Conservation (phyloP, 768 basidiomycete genomes). For the Pulveroboletus frians region DNA sequence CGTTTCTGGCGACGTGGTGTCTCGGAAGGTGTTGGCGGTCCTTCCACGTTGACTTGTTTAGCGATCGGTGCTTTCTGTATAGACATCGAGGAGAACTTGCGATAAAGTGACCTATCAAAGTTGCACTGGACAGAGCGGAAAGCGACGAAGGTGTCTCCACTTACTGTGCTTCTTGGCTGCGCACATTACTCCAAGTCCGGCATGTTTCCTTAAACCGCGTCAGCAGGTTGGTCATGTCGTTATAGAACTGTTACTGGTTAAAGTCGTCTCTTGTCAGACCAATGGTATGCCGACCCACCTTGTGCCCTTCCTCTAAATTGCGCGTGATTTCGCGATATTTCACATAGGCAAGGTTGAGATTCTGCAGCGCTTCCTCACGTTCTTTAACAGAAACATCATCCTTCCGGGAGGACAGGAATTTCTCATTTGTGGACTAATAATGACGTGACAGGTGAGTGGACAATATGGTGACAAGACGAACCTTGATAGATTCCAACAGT, state of each 20-base stretch:
- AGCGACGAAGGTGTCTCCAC: slow-evolving; percentile 14
- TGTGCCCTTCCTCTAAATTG: slow-evolving; percentile 85
- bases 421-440: slow-evolving; percentile 55
- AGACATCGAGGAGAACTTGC: slow-evolving; percentile 26
- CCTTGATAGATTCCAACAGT: slow-evolving; percentile 66
- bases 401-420: slow-evolving; percentile 70
- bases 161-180: slow-evolving; percentile 74
- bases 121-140: neutral
- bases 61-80: slow-evolving; percentile 24
- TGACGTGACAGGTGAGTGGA: neutral
- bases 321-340: slow-evolving; percentile 81
- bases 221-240: slow-evolving; percentile 71
- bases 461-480: slow-evolving; percentile 26
- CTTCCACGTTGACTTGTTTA: slow-evolving; percentile 1
- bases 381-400: slow-evolving; percentile 75
- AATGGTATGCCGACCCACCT: slow-evolving; percentile 38
- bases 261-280: neutral
- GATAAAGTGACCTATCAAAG: slow-evolving; percentile 17
- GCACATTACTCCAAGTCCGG: slow-evolving; percentile 63
- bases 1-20: slow-evolving; percentile 22
- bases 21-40: neutral
- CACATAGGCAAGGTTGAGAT: slow-evolving; percentile 78
- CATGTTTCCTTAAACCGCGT: slow-evolving; percentile 72
- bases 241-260: slow-evolving; percentile 69
- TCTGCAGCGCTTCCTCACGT: slow-evolving; percentile 76